phyloP scores from a whole-genome alignment of 768 basidiomycete genomes.

The Lentinula aciculospora region DNA sequence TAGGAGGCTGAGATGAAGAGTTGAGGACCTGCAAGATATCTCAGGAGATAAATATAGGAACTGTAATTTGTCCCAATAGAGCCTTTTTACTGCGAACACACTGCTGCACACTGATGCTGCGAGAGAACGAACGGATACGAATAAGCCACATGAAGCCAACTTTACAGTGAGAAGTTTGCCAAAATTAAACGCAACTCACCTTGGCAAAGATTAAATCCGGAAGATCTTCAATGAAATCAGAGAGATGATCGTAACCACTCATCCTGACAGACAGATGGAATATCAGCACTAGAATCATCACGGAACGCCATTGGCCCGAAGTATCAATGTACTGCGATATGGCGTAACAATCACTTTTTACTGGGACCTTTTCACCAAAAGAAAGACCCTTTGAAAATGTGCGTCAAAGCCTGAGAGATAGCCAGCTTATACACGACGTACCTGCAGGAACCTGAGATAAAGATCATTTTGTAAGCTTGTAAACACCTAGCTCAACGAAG shows the following conservation, averaged over 20 bases:
- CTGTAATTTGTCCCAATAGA: neutral
- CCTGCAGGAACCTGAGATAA: neutral
- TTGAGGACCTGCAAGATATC: neutral
- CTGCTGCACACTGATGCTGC: too few species aligned
- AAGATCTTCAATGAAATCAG: neutral
- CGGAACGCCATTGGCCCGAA: neutral
- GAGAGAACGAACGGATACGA: neutral
- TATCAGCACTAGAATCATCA: neutral
- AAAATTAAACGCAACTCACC: neutral
- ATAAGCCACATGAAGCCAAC: neutral
- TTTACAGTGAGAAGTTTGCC: neutral
- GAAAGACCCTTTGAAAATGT: too few species aligned
- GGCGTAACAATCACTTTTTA: neutral
- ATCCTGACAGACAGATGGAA: neutral
- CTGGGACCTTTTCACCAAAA: neutral
- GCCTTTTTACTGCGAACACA: neutral
- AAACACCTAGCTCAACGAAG: too few species aligned
- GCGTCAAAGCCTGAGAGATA: neutral
- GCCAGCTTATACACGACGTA: neutral
- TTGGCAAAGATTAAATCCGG: neutral
- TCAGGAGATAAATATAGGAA: neutral
- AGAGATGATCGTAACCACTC: conserved; percentile 1
- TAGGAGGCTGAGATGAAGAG: neutral
- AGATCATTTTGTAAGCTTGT: too few species aligned
- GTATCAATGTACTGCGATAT: neutral